Conservation (phyloP, 208 protist species). For the Trypanosomatidae sp. region DNA sequence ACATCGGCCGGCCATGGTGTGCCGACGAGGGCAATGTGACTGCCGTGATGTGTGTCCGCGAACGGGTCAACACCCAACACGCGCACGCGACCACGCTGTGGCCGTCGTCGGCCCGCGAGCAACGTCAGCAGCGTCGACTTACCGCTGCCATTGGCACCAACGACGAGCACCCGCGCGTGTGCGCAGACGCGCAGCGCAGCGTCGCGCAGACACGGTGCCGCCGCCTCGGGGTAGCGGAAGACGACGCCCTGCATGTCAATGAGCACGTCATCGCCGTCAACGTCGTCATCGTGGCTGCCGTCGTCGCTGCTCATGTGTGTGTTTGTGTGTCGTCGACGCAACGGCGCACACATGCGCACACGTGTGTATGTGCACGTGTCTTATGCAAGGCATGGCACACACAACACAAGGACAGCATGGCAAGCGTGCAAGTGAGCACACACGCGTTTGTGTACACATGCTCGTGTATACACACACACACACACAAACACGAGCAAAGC, state of each 20-base stretch:
- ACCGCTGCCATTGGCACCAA: conserved; percentile 93
- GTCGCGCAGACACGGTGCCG: conserved; percentile 5
- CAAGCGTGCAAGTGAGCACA: too few species aligned
- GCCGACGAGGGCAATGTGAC: conserved; percentile 39
- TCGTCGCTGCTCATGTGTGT: neutral
- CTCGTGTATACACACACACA: too few species aligned
- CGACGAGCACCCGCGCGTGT: conserved; percentile 83
- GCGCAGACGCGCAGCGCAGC: conserved; percentile 19
- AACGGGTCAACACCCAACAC: conserved; percentile 61
- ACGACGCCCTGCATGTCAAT: conserved; percentile 13
- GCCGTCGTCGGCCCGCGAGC: conserved; percentile 62
- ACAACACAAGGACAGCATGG: too few species aligned
- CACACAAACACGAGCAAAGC: too few species aligned
- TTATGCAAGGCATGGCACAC: too few species aligned
- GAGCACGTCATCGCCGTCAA: conserved; percentile 3
- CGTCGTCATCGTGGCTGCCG: neutral
- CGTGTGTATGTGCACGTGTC: too few species aligned
- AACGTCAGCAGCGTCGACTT: conserved; percentile 93
- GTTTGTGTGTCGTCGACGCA: neutral
- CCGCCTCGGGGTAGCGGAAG: conserved; percentile 30
- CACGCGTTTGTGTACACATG: too few species aligned
- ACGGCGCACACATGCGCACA: too few species aligned
- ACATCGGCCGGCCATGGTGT: conserved; percentile 56
- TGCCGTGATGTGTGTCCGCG: conserved; percentile 53
- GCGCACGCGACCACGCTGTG: conserved; percentile 20